Percentiles rank a stretch among this genome's conserved stretches.
These are phyloP conservation scores for Solanum bulbocastanum DNA, from an alignment of 257 asterid species.

Conservation along the genomic window DNA sequence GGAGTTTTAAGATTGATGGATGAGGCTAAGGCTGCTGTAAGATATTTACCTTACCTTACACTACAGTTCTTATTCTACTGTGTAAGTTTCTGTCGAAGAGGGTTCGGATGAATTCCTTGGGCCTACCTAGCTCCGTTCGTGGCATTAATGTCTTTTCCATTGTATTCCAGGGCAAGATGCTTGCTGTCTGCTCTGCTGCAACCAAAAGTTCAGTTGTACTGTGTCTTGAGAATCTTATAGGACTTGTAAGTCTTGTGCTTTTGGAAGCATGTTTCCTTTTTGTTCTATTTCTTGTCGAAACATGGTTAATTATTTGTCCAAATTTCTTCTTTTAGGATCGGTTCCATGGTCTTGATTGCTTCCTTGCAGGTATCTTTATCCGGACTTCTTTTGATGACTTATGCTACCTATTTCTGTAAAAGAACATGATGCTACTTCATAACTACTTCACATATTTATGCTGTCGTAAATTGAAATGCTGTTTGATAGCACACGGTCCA, in stretches of 20 bases:
- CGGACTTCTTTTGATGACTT: background rate
- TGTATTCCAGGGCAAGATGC: conserved; percentile 57
- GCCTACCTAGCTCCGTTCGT: background rate
- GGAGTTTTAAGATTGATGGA: conserved; percentile 98
- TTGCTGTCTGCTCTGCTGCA: conserved; percentile 98
- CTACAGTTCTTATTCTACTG: background rate
- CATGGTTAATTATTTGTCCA: background rate
- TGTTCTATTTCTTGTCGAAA: background rate
- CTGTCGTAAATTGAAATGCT: background rate
- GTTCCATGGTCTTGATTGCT: conserved; percentile 90
- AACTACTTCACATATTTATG: background rate
- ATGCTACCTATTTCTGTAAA: background rate
- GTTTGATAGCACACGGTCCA: background rate
- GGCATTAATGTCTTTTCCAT: background rate
- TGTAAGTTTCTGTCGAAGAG: rapidly evolving
- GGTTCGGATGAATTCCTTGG: background rate
- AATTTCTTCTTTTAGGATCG: conserved; percentile 50
- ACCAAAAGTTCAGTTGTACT: conserved; percentile 91
- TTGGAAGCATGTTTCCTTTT: background rate
- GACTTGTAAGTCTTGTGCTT: conserved; percentile 41
- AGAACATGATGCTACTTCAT: background rate
- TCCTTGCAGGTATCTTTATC: conserved; percentile 73
- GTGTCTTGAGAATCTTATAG: conserved; percentile 83
- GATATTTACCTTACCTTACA: conserved; percentile 16
- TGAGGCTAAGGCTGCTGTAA: conserved; percentile 88